Conservation (phyloP, 495 filamentous ascomycete species). For the Hypoxylon subgilvum region DNA sequence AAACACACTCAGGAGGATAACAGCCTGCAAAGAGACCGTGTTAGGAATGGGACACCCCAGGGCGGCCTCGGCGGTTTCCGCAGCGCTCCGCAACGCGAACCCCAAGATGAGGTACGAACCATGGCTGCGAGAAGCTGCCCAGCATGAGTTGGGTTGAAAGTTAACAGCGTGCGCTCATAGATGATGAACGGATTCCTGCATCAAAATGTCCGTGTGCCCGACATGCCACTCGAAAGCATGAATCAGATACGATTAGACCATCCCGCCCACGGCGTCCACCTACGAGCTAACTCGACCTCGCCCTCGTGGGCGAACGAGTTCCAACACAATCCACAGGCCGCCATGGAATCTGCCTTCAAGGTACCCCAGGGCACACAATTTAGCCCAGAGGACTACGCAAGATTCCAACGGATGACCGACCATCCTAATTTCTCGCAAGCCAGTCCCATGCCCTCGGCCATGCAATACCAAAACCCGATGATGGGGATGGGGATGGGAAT, state of each 20-base stretch:
- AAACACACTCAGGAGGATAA: slow-evolving; percentile 96
- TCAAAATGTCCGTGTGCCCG: slow-evolving; percentile 59
- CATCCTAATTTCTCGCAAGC: slow-evolving; percentile 61
- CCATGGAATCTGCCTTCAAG: slow-evolving; percentile 82
- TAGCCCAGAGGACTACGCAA: slow-evolving; percentile 81
- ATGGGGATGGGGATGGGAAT: slow-evolving; percentile 55
- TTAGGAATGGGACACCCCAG: slow-evolving; percentile 72
- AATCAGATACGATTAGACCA: slow-evolving; percentile 48
- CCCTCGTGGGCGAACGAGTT: slow-evolving; percentile 62
- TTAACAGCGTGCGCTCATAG: slow-evolving; percentile 50
- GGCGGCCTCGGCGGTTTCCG: slow-evolving; percentile 50
- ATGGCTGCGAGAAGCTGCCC: neutral
- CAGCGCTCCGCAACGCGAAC: slow-evolving; percentile 45
- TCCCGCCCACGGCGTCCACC: slow-evolving; percentile 52
- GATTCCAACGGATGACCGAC: slow-evolving; percentile 73
- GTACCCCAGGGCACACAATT: slow-evolving; percentile 68
- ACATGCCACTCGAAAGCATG: slow-evolving; percentile 52
- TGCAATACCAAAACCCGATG: slow-evolving; percentile 41
- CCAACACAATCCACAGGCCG: slow-evolving; percentile 67
- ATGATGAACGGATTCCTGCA: slow-evolving; percentile 94
- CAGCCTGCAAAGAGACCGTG: slow-evolving; percentile 85
- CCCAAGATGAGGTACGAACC: slow-evolving; percentile 55
- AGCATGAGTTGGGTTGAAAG: neutral
- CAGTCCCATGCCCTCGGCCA: slow-evolving; percentile 41
- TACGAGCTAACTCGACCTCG: slow-evolving; percentile 64